Base-by-base conservation (phyloP, 139 green algal species). In the Micractinium sp. region DNA sequence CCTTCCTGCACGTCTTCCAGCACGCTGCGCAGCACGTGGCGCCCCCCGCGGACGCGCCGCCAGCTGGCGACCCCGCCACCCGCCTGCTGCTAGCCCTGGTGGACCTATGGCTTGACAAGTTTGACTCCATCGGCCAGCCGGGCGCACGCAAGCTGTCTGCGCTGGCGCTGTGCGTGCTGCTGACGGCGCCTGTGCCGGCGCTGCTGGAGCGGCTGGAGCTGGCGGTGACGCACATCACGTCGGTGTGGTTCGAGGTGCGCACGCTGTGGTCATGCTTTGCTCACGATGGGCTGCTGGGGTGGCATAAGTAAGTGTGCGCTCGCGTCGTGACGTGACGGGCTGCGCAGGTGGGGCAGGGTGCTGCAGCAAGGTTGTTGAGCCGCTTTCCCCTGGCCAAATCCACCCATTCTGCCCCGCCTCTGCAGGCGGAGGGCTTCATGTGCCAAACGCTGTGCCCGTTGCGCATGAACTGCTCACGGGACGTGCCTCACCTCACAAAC, bases 111-210 rank as follows among this genome's bases (percentile, higher is more conserved):
- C 80, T 96, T 47, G 92, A 95, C 66, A 91, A 91, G 53, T 93
- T 93, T 84, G 94, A 96, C 90, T 83, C 66, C 4, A 90, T 95
- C 31, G 87, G 81, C 2, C 81, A 88, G 87, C 90, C 89, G 3
- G 77, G 76, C 0, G 90, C 85, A 0, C 92, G 96, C 60, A 97
- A 97, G 92, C 93, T 98, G 23, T 90, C 69, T 25, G 95, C 96
- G 27, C 92, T 97, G 69, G 96, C 87, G n/a, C 92, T 98, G 56
- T 94, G 88, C 33, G 82, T 92, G 7, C 80, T 96, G 83, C 92
- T 99, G 38, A 88, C 82, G 1, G 60, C 95, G 33, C 94, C 90
- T 14, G 23, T 92, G 56, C 88, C 89, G 19, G 63, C 47, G 3
- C 33, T 96, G 33, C 78, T 95, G 66, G 81, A 92, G 25, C 71